Percentiles rank a stretch among this genome's conserved stretches.
phyloP scores from a whole-genome alignment of 129 eudicot genomes.

The Arctium minus region DNA sequence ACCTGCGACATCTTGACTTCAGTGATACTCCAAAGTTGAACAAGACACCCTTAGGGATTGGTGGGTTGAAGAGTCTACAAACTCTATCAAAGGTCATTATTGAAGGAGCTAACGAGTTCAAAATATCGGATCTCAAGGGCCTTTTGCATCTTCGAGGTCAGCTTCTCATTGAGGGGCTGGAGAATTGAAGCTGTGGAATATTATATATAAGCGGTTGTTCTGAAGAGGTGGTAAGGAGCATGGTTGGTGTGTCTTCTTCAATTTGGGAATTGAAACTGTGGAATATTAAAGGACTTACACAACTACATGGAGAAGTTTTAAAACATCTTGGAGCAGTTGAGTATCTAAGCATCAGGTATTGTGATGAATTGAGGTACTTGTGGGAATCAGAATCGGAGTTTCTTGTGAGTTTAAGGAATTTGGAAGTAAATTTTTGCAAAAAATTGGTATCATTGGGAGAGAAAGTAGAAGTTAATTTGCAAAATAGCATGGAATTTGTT shows the following conservation, averaged over 20 bases:
- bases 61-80: conserved; percentile 17
- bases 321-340: not conserved
- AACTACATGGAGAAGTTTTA: not conserved
- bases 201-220: not conserved
- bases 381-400: not conserved
- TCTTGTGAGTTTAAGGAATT: not conserved
- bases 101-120: conserved; percentile 9
- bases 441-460: conserved; percentile 1
- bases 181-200: too few relatives aligned
- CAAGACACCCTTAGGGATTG: conserved; percentile 32
- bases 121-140: conserved; percentile 23
- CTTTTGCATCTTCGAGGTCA: conserved; percentile 23
- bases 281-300: conserved; percentile 7
- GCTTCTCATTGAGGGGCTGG: conserved; percentile 30
- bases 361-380: not conserved
- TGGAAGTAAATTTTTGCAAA: not conserved
- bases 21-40: conserved; percentile 22
- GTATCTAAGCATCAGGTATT: not conserved
- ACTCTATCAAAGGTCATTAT: too few relatives aligned
- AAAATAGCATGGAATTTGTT: not conserved
- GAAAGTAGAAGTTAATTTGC: not conserved
- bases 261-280: not conserved
- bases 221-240: not conserved
- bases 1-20: conserved; percentile 34
- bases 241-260: conserved; percentile 6